phyloP scores from a whole-genome alignment of 371 early-diverging fungal genomes.

The Fennellomyces sp. region DNA sequence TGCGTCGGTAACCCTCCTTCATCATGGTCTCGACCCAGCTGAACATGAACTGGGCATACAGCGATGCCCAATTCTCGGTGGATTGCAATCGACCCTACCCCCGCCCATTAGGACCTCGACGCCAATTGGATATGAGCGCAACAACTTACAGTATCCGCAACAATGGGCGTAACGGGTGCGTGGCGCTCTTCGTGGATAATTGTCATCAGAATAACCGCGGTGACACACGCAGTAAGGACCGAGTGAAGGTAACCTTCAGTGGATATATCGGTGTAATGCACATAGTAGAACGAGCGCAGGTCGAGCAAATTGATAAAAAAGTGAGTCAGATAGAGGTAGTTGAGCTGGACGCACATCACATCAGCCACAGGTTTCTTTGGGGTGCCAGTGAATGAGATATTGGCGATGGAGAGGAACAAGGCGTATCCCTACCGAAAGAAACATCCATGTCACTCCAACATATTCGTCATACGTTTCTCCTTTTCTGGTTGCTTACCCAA shows the following conservation, averaged over 20 bases:
- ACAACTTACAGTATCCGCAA: constrained; percentile 38
- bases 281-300: constrained; percentile 33
- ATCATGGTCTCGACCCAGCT: constrained; percentile 56
- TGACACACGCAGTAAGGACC: constrained; percentile 11
- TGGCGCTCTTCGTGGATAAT: constrained; percentile 37
- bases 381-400: constrained; percentile 17
- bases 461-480: not conserved
- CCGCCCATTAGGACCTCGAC: no score
- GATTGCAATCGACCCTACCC: constrained; percentile 54
- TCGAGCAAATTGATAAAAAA: constrained; percentile 31
- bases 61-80: constrained; percentile 52
- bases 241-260: constrained; percentile 28
- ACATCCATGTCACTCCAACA: not conserved
- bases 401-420: constrained; percentile 21
- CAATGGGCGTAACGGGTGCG: constrained; percentile 26
- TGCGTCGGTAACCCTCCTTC: constrained; percentile 49
- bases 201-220: constrained; percentile 18
- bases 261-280: constrained; percentile 16
- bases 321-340: constrained; percentile 22
- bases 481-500: constrained; percentile 24
- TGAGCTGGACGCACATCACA: constrained; percentile 32
- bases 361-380: constrained; percentile 17
- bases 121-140: no score
- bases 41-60: constrained; percentile 57
- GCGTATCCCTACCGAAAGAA: constrained; percentile 21